Evolutionary conservation across 2,329 filamentous ascomycete genomes (phyloP).

Genomic region (Exophiala calicioides): DNA sequence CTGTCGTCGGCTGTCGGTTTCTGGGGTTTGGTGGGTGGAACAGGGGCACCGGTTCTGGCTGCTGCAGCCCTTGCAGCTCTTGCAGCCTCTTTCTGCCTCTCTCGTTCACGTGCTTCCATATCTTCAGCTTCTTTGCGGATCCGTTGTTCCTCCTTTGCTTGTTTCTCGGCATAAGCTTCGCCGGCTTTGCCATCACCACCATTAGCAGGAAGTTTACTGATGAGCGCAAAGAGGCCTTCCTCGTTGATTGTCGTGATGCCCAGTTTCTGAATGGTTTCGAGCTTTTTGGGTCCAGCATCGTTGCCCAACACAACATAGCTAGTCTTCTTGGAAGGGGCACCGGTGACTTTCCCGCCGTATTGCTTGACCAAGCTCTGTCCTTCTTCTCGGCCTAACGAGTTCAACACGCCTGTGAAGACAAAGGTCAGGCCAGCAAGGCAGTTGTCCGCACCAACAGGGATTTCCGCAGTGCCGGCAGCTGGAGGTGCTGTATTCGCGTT

Average conservation of each 20-base stretch:
- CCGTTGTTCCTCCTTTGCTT: constrained; percentile 79
- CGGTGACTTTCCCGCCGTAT: constrained; percentile 89
- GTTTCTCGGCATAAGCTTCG: constrained; percentile 80
- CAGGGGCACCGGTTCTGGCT: constrained; percentile 42
- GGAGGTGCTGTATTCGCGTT: constrained; percentile 64
- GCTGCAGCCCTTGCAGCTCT: constrained; percentile 44
- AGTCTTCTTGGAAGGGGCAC: constrained; percentile 85
- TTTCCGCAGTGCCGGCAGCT: constrained; percentile 64
- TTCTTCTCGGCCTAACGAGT: constrained; percentile 79
- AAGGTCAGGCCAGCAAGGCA: constrained; percentile 88
- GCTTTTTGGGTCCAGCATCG: constrained; percentile 91
- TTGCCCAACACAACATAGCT: constrained; percentile 87
- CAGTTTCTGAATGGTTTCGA: constrained; percentile 77
- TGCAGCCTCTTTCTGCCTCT: constrained; percentile 48
- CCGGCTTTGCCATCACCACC: constrained; percentile 88
- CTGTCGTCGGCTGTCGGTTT: constrained; percentile 57
- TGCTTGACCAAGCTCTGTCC: constrained; percentile 83
- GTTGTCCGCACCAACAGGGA: constrained; percentile 82
- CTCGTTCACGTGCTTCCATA: constrained; percentile 79
- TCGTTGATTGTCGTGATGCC: constrained; percentile 92
- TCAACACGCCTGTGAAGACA: constrained; percentile 89
- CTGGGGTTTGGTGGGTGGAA: constrained; percentile 43
- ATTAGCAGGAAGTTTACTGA: constrained; percentile 75
- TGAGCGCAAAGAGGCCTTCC: constrained; percentile 84
- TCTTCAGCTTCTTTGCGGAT: constrained; percentile 76